Percentiles rank a stretch among this genome's conserved stretches.
phyloP scores from a whole-genome alignment of 2,329 filamentous ascomycete species.

The Tolypocladium tundrense region DNA sequence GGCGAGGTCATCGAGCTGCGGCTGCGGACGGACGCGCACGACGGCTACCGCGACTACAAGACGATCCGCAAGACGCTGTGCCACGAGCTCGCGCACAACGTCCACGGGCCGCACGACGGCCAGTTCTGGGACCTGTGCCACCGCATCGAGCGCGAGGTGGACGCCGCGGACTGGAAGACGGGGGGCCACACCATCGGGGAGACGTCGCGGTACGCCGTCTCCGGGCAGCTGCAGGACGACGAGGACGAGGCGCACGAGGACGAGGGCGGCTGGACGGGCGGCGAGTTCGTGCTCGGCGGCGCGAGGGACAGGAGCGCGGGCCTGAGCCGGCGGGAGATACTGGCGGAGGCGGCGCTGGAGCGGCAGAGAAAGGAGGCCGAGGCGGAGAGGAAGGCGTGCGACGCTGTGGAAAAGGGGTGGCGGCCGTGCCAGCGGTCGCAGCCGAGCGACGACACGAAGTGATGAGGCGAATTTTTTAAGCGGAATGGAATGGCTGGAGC shows the following conservation, averaged over 20 bases:
- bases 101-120: constrained; percentile 72
- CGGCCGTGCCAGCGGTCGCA: constrained; percentile 16
- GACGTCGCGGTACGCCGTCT: constrained; percentile 48
- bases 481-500: neutral
- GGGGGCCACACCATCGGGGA: constrained; percentile 58
- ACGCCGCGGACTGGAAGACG: constrained; percentile 64
- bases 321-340: constrained; percentile 61
- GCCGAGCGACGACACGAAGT: constrained; percentile 13
- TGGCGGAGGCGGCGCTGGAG: constrained; percentile 43
- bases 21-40: constrained; percentile 84
- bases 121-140: constrained; percentile 85
- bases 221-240: constrained; percentile 32
- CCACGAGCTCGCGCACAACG: constrained; percentile 91
- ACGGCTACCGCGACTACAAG: constrained; percentile 88
- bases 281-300: constrained; percentile 64
- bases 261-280: constrained; percentile 67
- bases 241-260: constrained; percentile 50
- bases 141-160: constrained; percentile 80
- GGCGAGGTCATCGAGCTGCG: constrained; percentile 88
- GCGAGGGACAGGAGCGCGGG: constrained; percentile 30
- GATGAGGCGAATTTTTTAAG: neutral
- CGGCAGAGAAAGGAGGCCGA: constrained; percentile 22
- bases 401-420: constrained; percentile 18
- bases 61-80: constrained; percentile 87
- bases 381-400: constrained; percentile 20